Percentiles rank a stretch among this genome's conserved stretches.
phyloP scores from a whole-genome alignment of 1,284 basidiomycete species.

The Austroboletus rostrupii region DNA sequence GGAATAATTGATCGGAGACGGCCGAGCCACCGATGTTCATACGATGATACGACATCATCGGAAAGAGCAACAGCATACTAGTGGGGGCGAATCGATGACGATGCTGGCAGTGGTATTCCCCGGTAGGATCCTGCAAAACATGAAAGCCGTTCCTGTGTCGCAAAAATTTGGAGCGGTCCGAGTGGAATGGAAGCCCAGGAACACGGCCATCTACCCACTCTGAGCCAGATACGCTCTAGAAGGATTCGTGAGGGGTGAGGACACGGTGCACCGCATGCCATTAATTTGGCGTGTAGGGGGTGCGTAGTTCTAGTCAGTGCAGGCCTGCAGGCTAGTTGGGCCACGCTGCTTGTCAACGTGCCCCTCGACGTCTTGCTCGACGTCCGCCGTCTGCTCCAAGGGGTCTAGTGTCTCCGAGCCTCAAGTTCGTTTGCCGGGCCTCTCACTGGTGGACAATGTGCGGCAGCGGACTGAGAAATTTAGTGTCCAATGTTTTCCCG shows the following conservation, averaged over 20 bases:
- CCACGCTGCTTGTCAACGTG: background rate
- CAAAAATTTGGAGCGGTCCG: background rate
- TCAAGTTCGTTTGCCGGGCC: background rate
- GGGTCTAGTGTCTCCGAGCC: background rate
- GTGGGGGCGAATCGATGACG: background rate
- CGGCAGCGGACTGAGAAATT: background rate
- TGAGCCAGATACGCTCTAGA: slow-evolving; percentile 1
- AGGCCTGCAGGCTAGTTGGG: background rate
- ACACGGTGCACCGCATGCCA: slow-evolving; percentile 1
- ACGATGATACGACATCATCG: slow-evolving; percentile 1
- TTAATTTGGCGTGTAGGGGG: slow-evolving; percentile 11
- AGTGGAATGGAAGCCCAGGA: slow-evolving; percentile 3
- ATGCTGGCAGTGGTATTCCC: background rate
- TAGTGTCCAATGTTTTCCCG: slow-evolving; percentile 1
- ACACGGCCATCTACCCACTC: slow-evolving; percentile 4
- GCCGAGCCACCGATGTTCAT: background rate
- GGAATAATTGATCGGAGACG: slow-evolving; percentile 2
- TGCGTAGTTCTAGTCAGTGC: background rate
- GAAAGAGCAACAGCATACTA: background rate
- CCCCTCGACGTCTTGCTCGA: background rate
- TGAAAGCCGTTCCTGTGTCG: background rate
- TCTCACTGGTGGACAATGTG: background rate
- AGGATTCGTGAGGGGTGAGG: slow-evolving; percentile 4
- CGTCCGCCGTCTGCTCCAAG: background rate
- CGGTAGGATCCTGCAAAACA: slow-evolving; percentile 3